A percentile compares a stretch with the other conserved stretches of the same genome.
Conservation (phyloP, 108 stramenopile genomes). For the Pseudonitzschia delicatissima region DNA sequence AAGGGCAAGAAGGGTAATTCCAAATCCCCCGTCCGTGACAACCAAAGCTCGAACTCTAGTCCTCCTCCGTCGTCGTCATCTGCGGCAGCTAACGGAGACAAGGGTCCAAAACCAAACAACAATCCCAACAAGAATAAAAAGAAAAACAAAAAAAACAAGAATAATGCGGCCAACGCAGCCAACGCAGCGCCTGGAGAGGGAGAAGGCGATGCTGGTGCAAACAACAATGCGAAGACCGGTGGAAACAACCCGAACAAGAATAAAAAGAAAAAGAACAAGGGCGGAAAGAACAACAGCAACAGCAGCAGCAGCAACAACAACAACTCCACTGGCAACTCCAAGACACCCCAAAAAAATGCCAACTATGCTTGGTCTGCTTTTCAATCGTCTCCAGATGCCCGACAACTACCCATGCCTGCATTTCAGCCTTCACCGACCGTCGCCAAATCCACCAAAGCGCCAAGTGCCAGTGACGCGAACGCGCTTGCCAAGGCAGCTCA, state of each 20-base stretch:
- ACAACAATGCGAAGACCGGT: conserved; percentile 4
- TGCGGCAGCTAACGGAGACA: not conserved
- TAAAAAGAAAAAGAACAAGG: conserved; percentile 29
- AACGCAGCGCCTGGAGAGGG: not conserved
- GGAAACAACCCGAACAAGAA: conserved; percentile 23
- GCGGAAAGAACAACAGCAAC: conserved; percentile 14
- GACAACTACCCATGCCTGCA: conserved; percentile 60
- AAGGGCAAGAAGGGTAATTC: not conserved
- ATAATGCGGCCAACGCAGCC: conserved; percentile 3
- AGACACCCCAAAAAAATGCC: conserved; percentile 8
- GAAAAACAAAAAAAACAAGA: not conserved
- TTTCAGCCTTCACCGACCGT: conserved; percentile 29
- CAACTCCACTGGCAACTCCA: not conserved
- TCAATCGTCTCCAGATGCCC: conserved; percentile 80
- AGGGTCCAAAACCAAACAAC: not conserved
- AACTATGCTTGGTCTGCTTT: conserved; percentile 86
- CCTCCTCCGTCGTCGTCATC: not conserved
- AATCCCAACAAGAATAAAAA: not conserved
- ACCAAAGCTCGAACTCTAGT: not conserved
- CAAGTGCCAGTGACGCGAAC: conserved; percentile 6
- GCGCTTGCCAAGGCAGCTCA: not conserved
- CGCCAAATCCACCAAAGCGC: no score
- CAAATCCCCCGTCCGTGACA: not conserved
- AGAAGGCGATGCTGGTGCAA: not conserved
- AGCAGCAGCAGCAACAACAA: not conserved